Evolutionary conservation across 1,139 yeast genomes (phyloP), one percentile per base, ranked within the genome.

Genomic region (Meyerozyma sp.): DNA sequence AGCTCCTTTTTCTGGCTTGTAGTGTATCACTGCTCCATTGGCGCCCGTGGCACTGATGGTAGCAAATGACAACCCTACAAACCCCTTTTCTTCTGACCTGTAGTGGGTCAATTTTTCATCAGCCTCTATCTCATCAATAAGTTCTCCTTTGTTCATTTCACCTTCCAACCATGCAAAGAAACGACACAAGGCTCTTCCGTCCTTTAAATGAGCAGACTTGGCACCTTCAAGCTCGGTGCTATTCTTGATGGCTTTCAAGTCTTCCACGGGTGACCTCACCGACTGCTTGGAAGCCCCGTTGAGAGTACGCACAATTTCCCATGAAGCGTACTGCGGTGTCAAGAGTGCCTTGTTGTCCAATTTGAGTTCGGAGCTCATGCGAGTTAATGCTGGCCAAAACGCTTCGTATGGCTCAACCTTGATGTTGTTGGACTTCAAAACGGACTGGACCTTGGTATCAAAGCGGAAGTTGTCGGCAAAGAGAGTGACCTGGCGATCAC

Each of bases 1-100:
- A 28, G 77, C 69, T 28, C 77, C 84, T 43, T 62, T 59, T 7
- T 57, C 53, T n/a, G 96, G 98, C 16, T 86, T 70, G 63, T 94
- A 94, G 63, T 94, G 99, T 50, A 94, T 89, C 10, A 93, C 74
- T 0, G 98, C 95, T 5, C 96, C 95, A 61, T 91, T 93, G 10
- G 95, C 77, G 4, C 98, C 98, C 0, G 95, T 81, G 1, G 98
- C 85, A 42, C 96, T 86, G 40, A 94, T 93, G 0, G 98, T 90
- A 47, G 85, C 91, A 61, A 93, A 94, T 1, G 97, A 88, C 44
- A 88, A 79, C 1, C 96, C 98, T 44, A 75, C 78, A 61, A 84
- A 94, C 53, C 83, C 67, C 42, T 69, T 69, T 55, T 81, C 81
- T 47, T 75, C 66, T 46, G 77, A 63, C 60, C 97, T 76, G 59